Evolutionary conservation across 2,329 filamentous ascomycete species (phyloP).

Genomic region (Ceratocystis variospora): DNA sequence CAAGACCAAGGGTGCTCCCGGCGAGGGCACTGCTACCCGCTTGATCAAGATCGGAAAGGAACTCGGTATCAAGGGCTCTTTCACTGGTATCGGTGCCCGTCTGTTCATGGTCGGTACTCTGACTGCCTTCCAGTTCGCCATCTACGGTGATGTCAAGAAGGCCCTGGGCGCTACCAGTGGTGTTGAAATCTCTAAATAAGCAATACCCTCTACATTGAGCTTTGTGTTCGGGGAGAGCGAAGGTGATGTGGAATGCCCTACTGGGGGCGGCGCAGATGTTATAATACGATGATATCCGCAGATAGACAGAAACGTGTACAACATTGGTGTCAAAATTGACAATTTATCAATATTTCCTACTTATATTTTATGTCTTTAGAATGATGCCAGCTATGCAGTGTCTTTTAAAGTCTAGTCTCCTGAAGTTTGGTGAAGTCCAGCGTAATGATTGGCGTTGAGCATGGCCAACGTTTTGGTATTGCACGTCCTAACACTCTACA

Average conservation of each 20-base stretch:
- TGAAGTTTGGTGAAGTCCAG: too few relatives aligned
- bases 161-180: slow-evolving; percentile 57
- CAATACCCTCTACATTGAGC: neutral
- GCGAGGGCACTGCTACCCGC: slow-evolving; percentile 68
- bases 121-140: slow-evolving; percentile 73
- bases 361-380: neutral
- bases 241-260: slow-evolving; percentile 1
- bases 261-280: slow-evolving; percentile 14
- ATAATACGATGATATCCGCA: slow-evolving; percentile 20
- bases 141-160: slow-evolving; percentile 68
- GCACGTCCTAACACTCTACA: neutral
- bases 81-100: slow-evolving; percentile 66
- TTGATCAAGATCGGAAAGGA: slow-evolving; percentile 81
- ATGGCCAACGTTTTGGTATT: neutral
- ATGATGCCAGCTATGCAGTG: too few relatives aligned
- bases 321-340: slow-evolving; percentile 14
- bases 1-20: slow-evolving; percentile 79
- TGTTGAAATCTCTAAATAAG: slow-evolving; percentile 51
- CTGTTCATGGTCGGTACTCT: slow-evolving; percentile 52
- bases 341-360: slow-evolving; percentile 5
- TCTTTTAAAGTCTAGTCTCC: too few relatives aligned
- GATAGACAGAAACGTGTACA: slow-evolving; percentile 20
- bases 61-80: slow-evolving; percentile 66
- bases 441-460: too few relatives aligned
- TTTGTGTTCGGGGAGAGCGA: neutral